Evolutionary conservation across 805 yeast genomes (phyloP).

Genomic region (Candida railenensis): DNA sequence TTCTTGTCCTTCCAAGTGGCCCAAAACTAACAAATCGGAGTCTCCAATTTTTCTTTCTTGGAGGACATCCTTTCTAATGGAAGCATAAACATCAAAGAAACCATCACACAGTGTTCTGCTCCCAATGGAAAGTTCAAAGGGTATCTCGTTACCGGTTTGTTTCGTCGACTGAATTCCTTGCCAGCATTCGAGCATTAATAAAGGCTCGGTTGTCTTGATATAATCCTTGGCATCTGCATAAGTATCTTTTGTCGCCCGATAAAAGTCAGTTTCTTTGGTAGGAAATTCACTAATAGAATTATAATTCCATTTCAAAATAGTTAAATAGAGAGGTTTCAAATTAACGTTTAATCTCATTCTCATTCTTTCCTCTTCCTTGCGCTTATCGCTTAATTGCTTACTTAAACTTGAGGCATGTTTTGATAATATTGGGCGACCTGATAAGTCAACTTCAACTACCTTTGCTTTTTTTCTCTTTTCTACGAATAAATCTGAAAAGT

Average conservation of each 20-base stretch:
- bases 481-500: slow-evolving; percentile 40
- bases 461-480: slow-evolving; percentile 35
- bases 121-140: slow-evolving; percentile 70
- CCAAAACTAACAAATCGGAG: slow-evolving; percentile 67
- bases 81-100: slow-evolving; percentile 82
- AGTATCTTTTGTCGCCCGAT: slow-evolving; percentile 49
- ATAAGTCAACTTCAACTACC: slow-evolving; percentile 42
- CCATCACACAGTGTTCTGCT: slow-evolving; percentile 81
- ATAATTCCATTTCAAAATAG: slow-evolving; percentile 77
- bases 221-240: slow-evolving; percentile 68
- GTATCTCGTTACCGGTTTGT: slow-evolving; percentile 55
- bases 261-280: slow-evolving; percentile 42
- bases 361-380: slow-evolving; percentile 72
- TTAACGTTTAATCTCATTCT: slow-evolving; percentile 76
- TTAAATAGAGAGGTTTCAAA: slow-evolving; percentile 68
- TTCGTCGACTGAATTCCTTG: slow-evolving; percentile 78
- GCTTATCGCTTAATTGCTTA: slow-evolving; percentile 32
- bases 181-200: slow-evolving; percentile 89
- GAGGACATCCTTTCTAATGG: slow-evolving; percentile 54
- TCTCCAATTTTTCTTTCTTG: slow-evolving; percentile 62
- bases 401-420: slow-evolving; percentile 10
- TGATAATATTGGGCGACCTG: slow-evolving; percentile 38
- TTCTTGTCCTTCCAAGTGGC: slow-evolving; percentile 32
- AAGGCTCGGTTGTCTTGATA: slow-evolving; percentile 68
- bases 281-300: slow-evolving; percentile 57